These are phyloP conservation scores for Mycogone perniciosa DNA, from an alignment of 2,329 filamentous ascomycete species.

Conservation along the genomic window DNA sequence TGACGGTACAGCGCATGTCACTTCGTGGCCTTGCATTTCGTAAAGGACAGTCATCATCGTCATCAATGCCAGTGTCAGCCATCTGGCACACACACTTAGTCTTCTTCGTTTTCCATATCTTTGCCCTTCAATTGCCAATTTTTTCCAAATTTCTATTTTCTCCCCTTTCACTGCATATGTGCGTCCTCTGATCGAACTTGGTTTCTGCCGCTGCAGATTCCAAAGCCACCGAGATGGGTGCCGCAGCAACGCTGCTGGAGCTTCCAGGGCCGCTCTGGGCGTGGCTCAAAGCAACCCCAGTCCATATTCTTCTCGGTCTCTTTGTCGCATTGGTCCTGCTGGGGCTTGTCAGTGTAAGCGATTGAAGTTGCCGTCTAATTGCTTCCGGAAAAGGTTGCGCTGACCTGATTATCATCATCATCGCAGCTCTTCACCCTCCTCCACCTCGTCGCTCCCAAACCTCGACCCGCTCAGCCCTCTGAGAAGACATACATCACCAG, in stretches of 20 bases:
- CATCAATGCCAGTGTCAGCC: neutral
- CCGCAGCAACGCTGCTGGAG: constrained; percentile 19
- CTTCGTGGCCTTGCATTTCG: constrained; percentile 3
- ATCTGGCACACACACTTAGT: neutral
- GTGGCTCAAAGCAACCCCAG: constrained; percentile 33
- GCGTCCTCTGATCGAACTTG: neutral
- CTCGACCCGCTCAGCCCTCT: constrained; percentile 63
- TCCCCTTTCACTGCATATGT: neutral
- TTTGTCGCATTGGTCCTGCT: constrained; percentile 27
- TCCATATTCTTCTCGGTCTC: constrained; percentile 32
- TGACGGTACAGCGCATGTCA: neutral
- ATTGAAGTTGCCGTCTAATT: neutral
- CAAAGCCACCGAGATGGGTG: constrained; percentile 16
- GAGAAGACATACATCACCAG: constrained; percentile 85
- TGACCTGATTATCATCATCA: constrained; percentile 9
- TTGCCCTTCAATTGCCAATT: neutral
- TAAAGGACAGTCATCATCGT: neutral
- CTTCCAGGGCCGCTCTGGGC: constrained; percentile 31
- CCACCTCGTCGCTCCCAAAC: constrained; percentile 71
- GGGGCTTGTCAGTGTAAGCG: constrained; percentile 34
- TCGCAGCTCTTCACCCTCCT: constrained; percentile 56
- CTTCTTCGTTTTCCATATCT: neutral
- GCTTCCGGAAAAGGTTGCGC: neutral
- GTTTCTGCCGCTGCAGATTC: constrained; percentile 3
- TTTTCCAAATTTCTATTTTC: neutral